A percentile compares a stretch with the other conserved stretches of the same genome.
phyloP scores from a whole-genome alignment of 495 filamentous ascomycete species.

The Xylaria flabelliformis region DNA sequence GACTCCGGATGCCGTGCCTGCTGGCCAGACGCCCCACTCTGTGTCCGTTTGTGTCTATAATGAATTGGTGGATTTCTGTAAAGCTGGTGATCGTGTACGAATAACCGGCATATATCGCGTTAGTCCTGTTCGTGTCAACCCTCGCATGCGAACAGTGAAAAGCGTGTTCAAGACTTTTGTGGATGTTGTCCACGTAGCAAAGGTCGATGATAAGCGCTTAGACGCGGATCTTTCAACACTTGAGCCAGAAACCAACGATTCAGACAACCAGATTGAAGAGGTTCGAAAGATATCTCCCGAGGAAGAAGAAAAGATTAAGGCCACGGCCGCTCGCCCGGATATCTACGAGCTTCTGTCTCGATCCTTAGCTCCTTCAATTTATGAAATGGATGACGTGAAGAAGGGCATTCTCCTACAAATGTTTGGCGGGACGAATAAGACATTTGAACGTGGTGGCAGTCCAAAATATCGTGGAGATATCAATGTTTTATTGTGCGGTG shows the following conservation, averaged over 20 bases:
- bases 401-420: constrained; percentile 96
- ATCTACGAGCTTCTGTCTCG: constrained; percentile 93
- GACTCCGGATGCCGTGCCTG: constrained; percentile 91
- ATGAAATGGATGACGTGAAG: constrained; percentile 99
- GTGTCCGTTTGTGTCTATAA: constrained; percentile 97
- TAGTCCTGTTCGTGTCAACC: constrained; percentile 93
- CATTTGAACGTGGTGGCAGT: constrained; percentile 94
- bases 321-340: constrained; percentile 79
- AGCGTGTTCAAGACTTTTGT: constrained; percentile 97
- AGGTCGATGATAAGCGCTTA: constrained; percentile 91
- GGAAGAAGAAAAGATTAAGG: constrained; percentile 88
- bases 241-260: constrained; percentile 74
- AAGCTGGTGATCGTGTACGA: constrained; percentile 94
- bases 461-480: constrained; percentile 97
- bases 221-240: constrained; percentile 90
- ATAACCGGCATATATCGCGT: constrained; percentile 97
- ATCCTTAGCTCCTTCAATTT: constrained; percentile 92
- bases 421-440: constrained; percentile 98
- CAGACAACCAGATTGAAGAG: constrained; percentile 77
- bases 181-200: constrained; percentile 94
- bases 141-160: constrained; percentile 89
- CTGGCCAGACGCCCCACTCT: constrained; percentile 97
- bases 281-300: constrained; percentile 84
- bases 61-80: constrained; percentile 96
- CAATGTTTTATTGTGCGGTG: constrained; percentile 94